Base-by-base conservation (phyloP, 164 flowering plant species). In the Chloranthus sessilifolius region DNA sequence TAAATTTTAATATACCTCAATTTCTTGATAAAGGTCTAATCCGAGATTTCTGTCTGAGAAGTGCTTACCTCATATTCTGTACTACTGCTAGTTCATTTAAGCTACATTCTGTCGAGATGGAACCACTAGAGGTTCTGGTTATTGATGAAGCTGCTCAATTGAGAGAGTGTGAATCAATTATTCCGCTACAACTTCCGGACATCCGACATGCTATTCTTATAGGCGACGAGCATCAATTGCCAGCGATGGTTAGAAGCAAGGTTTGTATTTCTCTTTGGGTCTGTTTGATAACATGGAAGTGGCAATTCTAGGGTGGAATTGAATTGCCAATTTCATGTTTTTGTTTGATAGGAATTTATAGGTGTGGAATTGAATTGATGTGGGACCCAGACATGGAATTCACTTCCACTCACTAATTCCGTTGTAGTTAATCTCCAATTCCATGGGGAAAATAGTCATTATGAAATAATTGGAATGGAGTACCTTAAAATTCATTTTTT, bases 71-170 rank as follows among this genome's bases (percentile, higher is more conserved):
- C 19, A 42, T 73, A 25, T 71, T 80, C 29, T 73, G 75, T 56
- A 77, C 82, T n/a, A 72, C 69, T 15, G 73, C 86, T 0, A 61
- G 69, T 19, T 71, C 79, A 17, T 38, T 5, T 17, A 46, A 29
- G 29, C 35, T 80, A 23, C 49, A 47, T 3, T 5, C 7, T 2
- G 33, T 28, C 14, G 43, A 7, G 21, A 61, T 53, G 46, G 27
- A 40, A 17, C 71, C 66, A 12, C 29, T 74, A 14, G 36, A 59
- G 1, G 9, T 72, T 46, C 12, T 73, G 38, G 59, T 73, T 9
- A 61, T 83, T 15, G 86, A 83, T 44, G 90, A 82, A 56, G 86
- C 90, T 21, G 77, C 82, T 11, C 90, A 80, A 17, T 47, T 80
- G 26, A 82, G 74, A 47, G 89, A 82, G 51, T 73, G 80, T 59